Evolutionary conservation across 768 basidiomycete genomes (phyloP).

Genomic region (Erythrobasidium yunnanense): DNA sequence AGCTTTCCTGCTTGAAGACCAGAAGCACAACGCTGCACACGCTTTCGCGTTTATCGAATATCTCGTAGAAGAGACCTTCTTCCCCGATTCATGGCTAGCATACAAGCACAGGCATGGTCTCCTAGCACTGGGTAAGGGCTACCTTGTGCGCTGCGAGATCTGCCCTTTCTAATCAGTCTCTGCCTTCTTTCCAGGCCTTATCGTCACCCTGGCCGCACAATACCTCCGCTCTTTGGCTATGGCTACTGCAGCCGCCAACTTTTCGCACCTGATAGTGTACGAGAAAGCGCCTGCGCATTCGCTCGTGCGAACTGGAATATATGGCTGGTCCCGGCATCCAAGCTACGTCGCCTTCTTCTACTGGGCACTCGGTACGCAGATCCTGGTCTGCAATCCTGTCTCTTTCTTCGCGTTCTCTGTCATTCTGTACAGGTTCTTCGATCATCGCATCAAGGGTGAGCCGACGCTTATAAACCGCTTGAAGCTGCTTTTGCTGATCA

Average conservation of each 20-base stretch:
- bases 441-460: slow-evolving; percentile 64
- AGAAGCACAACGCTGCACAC: slow-evolving; percentile 70
- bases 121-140: slow-evolving; percentile 31
- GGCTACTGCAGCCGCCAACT: slow-evolving; percentile 87
- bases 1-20: slow-evolving; percentile 94
- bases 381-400: slow-evolving; percentile 75
- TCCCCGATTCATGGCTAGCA: slow-evolving; percentile 23
- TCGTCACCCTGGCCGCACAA: slow-evolving; percentile 61
- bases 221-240: slow-evolving; percentile 76
- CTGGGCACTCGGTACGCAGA: slow-evolving; percentile 90
- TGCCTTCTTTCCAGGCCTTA: slow-evolving; percentile 54
- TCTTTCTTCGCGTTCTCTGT: slow-evolving; percentile 56
- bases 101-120: slow-evolving; percentile 31
- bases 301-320: slow-evolving; percentile 80
- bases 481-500: background rate
- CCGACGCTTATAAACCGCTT: background rate
- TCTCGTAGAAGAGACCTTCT: slow-evolving; percentile 46
- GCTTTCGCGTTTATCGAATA: slow-evolving; percentile 68
- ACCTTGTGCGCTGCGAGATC: too few species aligned
- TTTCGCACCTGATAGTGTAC: slow-evolving; percentile 77
- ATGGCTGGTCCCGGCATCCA: slow-evolving; percentile 79
- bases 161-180: too few species aligned
- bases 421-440: slow-evolving; percentile 79
- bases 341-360: slow-evolving; percentile 96
- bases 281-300: slow-evolving; percentile 61